These are phyloP conservation scores for Postia placenta DNA, from an alignment of 768 basidiomycete species.

Conservation along the genomic window DNA sequence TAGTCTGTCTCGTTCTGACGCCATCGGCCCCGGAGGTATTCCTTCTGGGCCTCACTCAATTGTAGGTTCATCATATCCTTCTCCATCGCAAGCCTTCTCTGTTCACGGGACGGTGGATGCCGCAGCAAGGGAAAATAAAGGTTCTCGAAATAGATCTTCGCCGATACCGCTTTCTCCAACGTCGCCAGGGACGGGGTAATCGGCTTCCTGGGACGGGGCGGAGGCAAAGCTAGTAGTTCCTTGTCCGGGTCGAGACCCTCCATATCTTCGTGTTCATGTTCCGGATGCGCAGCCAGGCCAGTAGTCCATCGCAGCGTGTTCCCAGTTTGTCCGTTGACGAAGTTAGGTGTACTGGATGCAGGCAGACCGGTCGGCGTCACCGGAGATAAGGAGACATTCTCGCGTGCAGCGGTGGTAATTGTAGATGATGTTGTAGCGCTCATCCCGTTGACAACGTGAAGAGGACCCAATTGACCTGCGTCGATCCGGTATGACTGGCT, in stretches of 20 bases:
- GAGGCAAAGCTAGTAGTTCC: conserved; percentile 22
- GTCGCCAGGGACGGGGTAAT: conserved; percentile 87
- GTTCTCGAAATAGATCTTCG: conserved; percentile 92
- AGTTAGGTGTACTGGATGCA: conserved; percentile 19
- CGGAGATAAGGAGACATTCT: conserved; percentile 49
- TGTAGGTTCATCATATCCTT: conserved; percentile 75
- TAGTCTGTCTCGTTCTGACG: conserved; percentile 85
- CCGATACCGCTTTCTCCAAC: conserved; percentile 88
- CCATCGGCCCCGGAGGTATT: conserved; percentile 69
- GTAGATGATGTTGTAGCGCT: conserved; percentile 66
- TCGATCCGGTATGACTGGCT: conserved; percentile 35
- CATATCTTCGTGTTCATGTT: conserved; percentile 55
- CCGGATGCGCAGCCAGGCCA: conserved; percentile 59
- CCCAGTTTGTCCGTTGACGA: conserved; percentile 46
- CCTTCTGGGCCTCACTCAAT: conserved; percentile 64
- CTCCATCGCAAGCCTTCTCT: conserved; percentile 82
- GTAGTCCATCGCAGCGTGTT: conserved; percentile 55
- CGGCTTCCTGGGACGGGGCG: conserved; percentile 40
- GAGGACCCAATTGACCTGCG: conserved; percentile 37
- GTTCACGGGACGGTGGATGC: conserved; percentile 80
- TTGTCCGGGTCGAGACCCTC: conserved; percentile 24
- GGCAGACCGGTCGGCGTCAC: conserved; percentile 26
- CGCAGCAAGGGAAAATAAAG: conserved; percentile 82
- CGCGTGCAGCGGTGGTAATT: conserved; percentile 69
- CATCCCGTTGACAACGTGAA: conserved; percentile 77